A percentile compares a stretch with the other conserved stretches of the same genome.
These are phyloP conservation scores for Cladophialophora bantiana DNA, from an alignment of 2,329 filamentous ascomycete genomes.

Conservation along the genomic window DNA sequence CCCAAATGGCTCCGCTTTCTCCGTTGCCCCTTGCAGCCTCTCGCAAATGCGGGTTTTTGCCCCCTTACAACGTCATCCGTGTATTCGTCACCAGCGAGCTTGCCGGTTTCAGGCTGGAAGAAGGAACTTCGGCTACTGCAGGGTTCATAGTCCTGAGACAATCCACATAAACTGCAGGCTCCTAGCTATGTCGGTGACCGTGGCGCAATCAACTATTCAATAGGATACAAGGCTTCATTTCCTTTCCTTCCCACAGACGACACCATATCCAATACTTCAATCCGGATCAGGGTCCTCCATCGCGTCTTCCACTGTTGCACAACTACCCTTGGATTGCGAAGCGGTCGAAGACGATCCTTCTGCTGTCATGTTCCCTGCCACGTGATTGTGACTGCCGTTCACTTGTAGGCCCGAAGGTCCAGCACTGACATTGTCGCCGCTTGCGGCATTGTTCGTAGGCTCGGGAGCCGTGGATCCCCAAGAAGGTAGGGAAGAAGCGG, in stretches of 20 bases:
- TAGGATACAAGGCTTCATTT: conserved; percentile 2
- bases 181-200: not conserved
- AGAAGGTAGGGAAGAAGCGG: conserved; percentile 22
- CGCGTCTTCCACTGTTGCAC: conserved; percentile 42
- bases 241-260: not conserved
- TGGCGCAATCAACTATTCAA: conserved; percentile 4
- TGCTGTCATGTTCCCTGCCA: conserved; percentile 12
- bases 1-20: not conserved
- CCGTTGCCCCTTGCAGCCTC: not conserved
- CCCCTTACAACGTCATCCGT: not conserved
- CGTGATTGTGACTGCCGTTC: conserved; percentile 20
- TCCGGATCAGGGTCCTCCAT: not conserved
- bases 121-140: not conserved
- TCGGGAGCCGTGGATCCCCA: conserved; percentile 23
- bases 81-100: not conserved
- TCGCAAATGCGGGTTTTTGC: not conserved
- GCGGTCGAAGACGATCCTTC: conserved; percentile 11
- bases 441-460: conserved; percentile 9
- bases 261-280: not conserved
- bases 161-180: not conserved
- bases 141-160: not conserved
- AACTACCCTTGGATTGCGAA: conserved; percentile 47
- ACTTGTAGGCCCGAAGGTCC: conserved; percentile 3
- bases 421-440: conserved; percentile 2
- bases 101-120: not conserved